phyloP scores from a whole-genome alignment of 208 protist genomes.

The Naegleria fowleri region DNA sequence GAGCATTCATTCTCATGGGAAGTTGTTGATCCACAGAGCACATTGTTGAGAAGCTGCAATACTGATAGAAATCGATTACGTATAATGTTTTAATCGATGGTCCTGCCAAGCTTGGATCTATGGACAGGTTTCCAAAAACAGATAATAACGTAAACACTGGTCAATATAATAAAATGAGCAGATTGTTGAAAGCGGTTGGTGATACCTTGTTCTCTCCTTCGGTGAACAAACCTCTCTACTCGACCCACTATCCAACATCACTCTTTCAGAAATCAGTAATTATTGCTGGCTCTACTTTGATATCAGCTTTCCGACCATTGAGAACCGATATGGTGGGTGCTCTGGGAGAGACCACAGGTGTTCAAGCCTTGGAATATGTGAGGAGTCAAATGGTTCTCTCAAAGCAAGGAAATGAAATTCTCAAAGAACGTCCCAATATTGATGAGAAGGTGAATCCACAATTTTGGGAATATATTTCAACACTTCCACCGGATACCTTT shows the following conservation, averaged over 20 bases:
- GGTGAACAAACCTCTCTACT: constrained; percentile 26
- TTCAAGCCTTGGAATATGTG: constrained; percentile 36
- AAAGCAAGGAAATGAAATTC: constrained; percentile 37
- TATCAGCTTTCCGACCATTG: constrained; percentile 37
- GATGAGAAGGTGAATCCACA: constrained; percentile 26
- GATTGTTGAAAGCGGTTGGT: not conserved
- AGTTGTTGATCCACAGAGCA: too few species aligned
- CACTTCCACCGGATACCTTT: constrained; percentile 43
- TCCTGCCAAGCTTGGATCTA: too few species aligned
- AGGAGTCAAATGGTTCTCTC: constrained; percentile 40
- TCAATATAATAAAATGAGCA: not conserved
- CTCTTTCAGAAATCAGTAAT: constrained; percentile 44
- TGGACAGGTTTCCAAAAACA: too few species aligned
- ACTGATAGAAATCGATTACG: too few species aligned
- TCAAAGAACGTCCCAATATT: constrained; percentile 38
- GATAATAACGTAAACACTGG: too few species aligned
- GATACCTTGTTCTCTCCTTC: not conserved
- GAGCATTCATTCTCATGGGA: too few species aligned
- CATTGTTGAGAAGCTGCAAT: too few species aligned
- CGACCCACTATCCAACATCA: constrained; percentile 31
- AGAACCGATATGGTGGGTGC: constrained; percentile 50
- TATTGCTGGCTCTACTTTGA: constrained; percentile 31
- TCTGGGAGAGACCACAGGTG: constrained; percentile 56
- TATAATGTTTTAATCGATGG: too few species aligned
- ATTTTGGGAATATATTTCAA: constrained; percentile 31